Base-by-base conservation (phyloP, 2,329 filamentous ascomycete species). In the Aplosporella prunicola region DNA sequence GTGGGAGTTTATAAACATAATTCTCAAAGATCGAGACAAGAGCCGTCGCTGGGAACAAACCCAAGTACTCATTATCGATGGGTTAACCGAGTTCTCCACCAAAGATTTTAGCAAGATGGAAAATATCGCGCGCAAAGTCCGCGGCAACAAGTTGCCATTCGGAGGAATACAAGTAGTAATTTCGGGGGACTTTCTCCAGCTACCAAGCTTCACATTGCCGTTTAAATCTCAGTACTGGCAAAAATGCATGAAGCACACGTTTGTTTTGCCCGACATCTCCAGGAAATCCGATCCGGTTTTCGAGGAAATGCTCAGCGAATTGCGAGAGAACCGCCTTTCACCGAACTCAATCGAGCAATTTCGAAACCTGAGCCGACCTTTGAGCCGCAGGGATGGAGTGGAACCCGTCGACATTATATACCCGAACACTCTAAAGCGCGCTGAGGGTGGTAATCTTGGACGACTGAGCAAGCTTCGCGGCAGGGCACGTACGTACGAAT, bases 41-140 rank as follows among this genome's bases (percentile, higher is more conserved):
- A n/a, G n/a, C n/a, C 20, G 4, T 18, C 34, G 34, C 9, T 36
- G 34, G 35, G 4, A 23, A 1, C 47, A 32, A 2, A 60, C 62
- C 0, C 51, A 56, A 17, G 57, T 77, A 1, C 60, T 81, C 2
- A 65, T 81, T 16, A 73, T 81, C 11, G 76, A 81, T 46, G n/a
- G n/a, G n/a, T n/a, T n/a, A n/a, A n/a, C n/a, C n/a, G 78, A 81
- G 52, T 72, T 82, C 40, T 76, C 69, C 43, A 81, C 81, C 76
- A 63, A 80, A 0, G 72, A 76, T 33, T 68, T 77, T 18, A 66
- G 72, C 41, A 64, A 73, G 9, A 52, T 74, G 9, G 69, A 72
- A 39, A 51, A 47, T 3, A 47, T 73, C 3, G 64, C 67, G 58
- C 70, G 71, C 41, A 51, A 45, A 16, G 57, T 56, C 2, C 47